phyloP scores from a whole-genome alignment of 805 yeast genomes.

The Barnettozyma salicaria region DNA sequence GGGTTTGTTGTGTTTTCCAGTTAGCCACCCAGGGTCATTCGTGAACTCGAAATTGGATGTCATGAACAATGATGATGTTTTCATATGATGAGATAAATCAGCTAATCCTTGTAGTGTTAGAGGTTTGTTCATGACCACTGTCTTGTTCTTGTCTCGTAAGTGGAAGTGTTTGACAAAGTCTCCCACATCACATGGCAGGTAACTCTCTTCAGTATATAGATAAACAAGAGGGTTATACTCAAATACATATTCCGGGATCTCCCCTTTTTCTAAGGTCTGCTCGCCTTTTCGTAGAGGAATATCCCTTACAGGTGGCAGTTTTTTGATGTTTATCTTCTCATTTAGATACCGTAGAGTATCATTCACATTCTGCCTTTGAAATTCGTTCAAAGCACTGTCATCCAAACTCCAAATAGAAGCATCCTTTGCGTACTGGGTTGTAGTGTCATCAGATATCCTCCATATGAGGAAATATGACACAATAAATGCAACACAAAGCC shows the following conservation, averaged over 20 bases:
- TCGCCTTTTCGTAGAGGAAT: slow-evolving; percentile 29
- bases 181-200: slow-evolving; percentile 75
- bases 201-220: slow-evolving; percentile 81
- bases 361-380: too few species aligned
- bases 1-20: slow-evolving; percentile 67
- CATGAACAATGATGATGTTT: slow-evolving; percentile 41
- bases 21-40: slow-evolving; percentile 76
- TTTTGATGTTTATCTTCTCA: slow-evolving; percentile 11
- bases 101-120: slow-evolving; percentile 28
- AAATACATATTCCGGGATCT: slow-evolving; percentile 56
- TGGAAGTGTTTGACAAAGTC: slow-evolving; percentile 64
- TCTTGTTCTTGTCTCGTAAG: slow-evolving; percentile 46
- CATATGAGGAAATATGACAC: too few species aligned
- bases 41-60: slow-evolving; percentile 68
- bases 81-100: slow-evolving; percentile 23
- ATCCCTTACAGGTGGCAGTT: slow-evolving; percentile 32
- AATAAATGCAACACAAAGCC: too few species aligned
- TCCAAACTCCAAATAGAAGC: slow-evolving; percentile 4
- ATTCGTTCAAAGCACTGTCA: slow-evolving; percentile 14
- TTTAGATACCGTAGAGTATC: slow-evolving; percentile 9
- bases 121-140: slow-evolving; percentile 30
- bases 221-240: slow-evolving; percentile 75
- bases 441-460: too few species aligned
- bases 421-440: too few species aligned
- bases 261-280: slow-evolving; percentile 42